Base-by-base conservation (phyloP, 140 eudicot genomes). In the Senecio squalidus region DNA sequence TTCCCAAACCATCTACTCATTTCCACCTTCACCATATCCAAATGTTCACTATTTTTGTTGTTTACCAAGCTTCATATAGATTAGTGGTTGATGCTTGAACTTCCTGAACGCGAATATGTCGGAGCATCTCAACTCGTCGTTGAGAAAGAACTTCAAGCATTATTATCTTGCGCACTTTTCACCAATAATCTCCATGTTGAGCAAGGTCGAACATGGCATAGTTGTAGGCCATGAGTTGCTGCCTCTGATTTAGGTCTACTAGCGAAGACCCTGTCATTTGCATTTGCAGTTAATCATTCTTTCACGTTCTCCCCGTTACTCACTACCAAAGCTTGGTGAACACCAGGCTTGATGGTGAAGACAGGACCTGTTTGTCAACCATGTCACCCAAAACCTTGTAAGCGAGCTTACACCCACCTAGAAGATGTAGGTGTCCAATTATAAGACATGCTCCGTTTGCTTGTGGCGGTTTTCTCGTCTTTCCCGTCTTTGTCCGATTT, bases 1-100 rank as follows among this genome's bases (percentile, higher is more conserved):
- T 34, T 54, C 25, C 48, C 54, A 62, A 70, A 61, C 76, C 70
- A 70, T 11, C n/a, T 20, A 1, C 21, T 13, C 76, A 70, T 50
- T 1, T 70, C 75, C 28, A 69, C 55, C 71, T 36, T 58, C 9
- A 24, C 26, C 38, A 40, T 25, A 4, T 56, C 48, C 3, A 20
- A 48, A 49, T n/a, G 13, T 3, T 15, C 16, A 4, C 18, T 13
- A 0, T 23, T 27, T 15, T 52, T 51, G 2, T 52, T 51, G 4
- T 36, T 18, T 4, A 21, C 3, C 62, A 57, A 60, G 14, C 5
- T n/a, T n/a, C 38, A 10, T 40, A 53, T 0, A 52, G 8, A 2
- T 67, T 54, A 11, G 45, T 72, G 3, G 31, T 5, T 47, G 71
- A 66, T 22, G 54, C 48, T 17, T 21, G 31, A 56, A 71, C 45